A percentile compares a stretch with the other conserved stretches of the same genome.
Evolutionary conservation across 768 basidiomycete species (phyloP).

Genomic region (Phylloporus arenicola): DNA sequence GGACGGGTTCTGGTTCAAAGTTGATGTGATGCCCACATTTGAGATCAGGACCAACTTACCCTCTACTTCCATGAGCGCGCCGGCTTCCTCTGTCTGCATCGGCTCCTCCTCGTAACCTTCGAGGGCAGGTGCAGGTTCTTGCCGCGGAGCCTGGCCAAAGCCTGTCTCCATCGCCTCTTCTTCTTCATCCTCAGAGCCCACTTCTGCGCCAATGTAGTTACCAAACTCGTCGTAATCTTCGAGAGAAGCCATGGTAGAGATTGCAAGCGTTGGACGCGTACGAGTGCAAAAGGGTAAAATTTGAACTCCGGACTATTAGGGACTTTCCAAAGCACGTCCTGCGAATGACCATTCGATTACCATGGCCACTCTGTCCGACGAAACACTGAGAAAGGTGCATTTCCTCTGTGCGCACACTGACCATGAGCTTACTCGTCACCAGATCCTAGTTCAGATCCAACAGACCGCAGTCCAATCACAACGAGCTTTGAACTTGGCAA

Average conservation of each 20-base stretch:
- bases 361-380: constrained; percentile 65
- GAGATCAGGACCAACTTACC: constrained; percentile 39
- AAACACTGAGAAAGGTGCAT: constrained; percentile 72
- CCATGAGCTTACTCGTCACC: constrained; percentile 15
- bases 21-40: constrained; percentile 1
- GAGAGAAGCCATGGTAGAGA: constrained; percentile 45
- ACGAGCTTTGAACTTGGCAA: constrained; percentile 63
- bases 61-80: constrained; percentile 81
- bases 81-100: constrained; percentile 50
- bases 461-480: constrained; percentile 85
- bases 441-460: constrained; percentile 94
- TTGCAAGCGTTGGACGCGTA: constrained; percentile 19
- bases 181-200: constrained; percentile 73
- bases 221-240: constrained; percentile 93
- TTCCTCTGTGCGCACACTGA: neutral
- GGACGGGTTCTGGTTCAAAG: constrained; percentile 54
- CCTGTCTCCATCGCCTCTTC: constrained; percentile 53
- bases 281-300: constrained; percentile 21
- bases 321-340: neutral
- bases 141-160: constrained; percentile 35
- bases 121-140: constrained; percentile 49
- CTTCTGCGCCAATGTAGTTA: constrained; percentile 94
- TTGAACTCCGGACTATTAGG: constrained; percentile 29
- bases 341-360: constrained; percentile 12
- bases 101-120: constrained; percentile 81